Evolutionary conservation across 371 early-diverging fungal species (phyloP), one percentile per base, ranked within the genome.

Genomic region (Apophysomyces variabilis): DNA sequence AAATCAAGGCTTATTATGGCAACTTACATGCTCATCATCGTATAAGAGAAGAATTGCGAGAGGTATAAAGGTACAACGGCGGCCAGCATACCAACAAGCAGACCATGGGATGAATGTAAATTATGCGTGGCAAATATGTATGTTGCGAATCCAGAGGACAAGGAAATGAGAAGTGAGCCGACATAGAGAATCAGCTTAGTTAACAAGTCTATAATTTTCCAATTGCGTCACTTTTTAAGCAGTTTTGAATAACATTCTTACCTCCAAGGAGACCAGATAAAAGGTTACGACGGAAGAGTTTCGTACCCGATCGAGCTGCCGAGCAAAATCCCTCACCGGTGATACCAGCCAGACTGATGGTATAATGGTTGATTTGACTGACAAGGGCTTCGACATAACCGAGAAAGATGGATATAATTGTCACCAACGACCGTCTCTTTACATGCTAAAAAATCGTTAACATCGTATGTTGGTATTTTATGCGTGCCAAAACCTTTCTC

Each of bases 11-110:
- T 3, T 5, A 38, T 21, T 16, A 35, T 58, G n/a, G 11, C 14
- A 4, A 84, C 91, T 84, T 83, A 92, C 92, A 91, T 92, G 80
- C 89, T 88, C 68, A 88, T 86, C 80, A 93, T 82, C 32, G 89
- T 87, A 60, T 87, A 86, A 1, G 89, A 84, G 58, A 90, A 86
- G 66, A 92, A 89, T 44, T 86, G 80, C 12, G 89, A 82, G 18
- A 92, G 71, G 61, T 89, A 91, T 66, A 83, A 87, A 14, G 92
- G 91, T 41, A 89, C 79, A 41, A 90, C 70, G 7, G 84, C 74
- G 0, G 87, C 87, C 38, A 92, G 67, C 5, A 85, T 76, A 13
- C 91, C 91, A 26, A 90, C 86, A 3, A 90, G 74, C 68, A 87
- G 87, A 12, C 91, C 93, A 72, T 89, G 90, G 1, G 90, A 85